Percentiles rank a stretch among this genome's conserved stretches.
Evolutionary conservation across 73 alveolate species (phyloP).

Genomic region (Stentor roeselii): DNA sequence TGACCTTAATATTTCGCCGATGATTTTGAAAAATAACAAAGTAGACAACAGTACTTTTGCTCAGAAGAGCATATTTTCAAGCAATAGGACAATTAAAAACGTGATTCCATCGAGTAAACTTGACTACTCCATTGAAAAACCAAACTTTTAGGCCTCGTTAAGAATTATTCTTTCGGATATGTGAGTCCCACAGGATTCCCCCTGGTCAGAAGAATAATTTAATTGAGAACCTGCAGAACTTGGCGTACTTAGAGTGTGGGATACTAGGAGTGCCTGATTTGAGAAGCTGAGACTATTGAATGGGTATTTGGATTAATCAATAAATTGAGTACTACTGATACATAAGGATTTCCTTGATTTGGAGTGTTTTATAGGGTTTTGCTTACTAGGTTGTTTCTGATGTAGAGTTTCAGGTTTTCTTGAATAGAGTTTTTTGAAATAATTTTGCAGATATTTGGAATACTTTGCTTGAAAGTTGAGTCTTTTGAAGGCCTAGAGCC

Average conservation of each 20-base stretch:
- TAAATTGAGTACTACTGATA: too few relatives aligned
- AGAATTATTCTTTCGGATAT: neutral
- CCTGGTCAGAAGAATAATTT: neutral
- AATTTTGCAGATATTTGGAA: too few relatives aligned
- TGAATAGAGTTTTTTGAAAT: neutral
- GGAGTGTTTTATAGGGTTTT: too few relatives aligned
- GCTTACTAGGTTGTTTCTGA: neutral
- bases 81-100: neutral
- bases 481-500: neutral
- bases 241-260: neutral
- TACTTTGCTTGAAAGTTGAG: neutral
- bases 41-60: neutral
- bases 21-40: too few relatives aligned
- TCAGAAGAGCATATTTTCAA: neutral
- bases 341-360: too few relatives aligned
- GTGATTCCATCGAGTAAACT: too few relatives aligned
- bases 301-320: neutral
- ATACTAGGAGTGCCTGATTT: conserved; percentile 17
- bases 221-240: neutral
- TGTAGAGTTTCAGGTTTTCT: neutral
- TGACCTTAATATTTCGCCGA: neutral
- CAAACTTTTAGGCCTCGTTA: neutral
- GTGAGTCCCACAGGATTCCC: neutral
- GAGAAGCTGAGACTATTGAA: neutral
- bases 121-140: neutral